Evolutionary conservation across 2,329 filamentous ascomycete genomes (phyloP), one percentile per base, ranked within the genome.

Genomic region (Camptophora hylomeconis): DNA sequence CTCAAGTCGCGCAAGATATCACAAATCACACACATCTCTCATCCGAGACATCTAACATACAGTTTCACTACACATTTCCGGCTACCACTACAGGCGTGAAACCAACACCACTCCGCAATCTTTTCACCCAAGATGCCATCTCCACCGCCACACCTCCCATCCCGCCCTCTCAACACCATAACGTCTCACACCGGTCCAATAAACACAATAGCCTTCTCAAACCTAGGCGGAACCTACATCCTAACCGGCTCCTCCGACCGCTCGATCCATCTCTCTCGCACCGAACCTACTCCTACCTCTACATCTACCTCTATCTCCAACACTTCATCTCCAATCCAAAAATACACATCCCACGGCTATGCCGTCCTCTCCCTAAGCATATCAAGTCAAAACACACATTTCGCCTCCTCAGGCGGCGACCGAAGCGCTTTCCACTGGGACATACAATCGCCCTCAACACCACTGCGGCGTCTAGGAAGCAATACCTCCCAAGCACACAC

Each of bases 371-470:
- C 81, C 41, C 65, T 98, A 20, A 65, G 70, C 29, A 78, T 94
- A 27, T 53, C 61, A 11, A 49, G 61, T 14, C 77, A 83, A 58
- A 98, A 98, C 55, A 70, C 82, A 41, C 73, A 73, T 23, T 94
- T 98, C 53, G 77, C 75, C 7, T 86, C 77, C n/a, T 71, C 73
- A 1, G 89, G 89, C 42, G 89, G 89, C 35, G 89, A 98, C 59
- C 80, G 87, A 44, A 67, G 71, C 37, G 83, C 93, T 0, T 94
- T 94, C 50, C 65, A 94, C 4, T 95, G 89, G 89, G 89, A 98
- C 54, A 89, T 95, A 0, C 66, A 77, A 25, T 79, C 75, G 3
- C 83, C 80, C 11, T 66, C 71, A 43, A 35, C 31, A 23, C 93
- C 87, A 3, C 60, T 80, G 15, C 69, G 81, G 13, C 69, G 89